Conservation (phyloP, 805 yeast species). For the Cephaloascus fragrans region DNA sequence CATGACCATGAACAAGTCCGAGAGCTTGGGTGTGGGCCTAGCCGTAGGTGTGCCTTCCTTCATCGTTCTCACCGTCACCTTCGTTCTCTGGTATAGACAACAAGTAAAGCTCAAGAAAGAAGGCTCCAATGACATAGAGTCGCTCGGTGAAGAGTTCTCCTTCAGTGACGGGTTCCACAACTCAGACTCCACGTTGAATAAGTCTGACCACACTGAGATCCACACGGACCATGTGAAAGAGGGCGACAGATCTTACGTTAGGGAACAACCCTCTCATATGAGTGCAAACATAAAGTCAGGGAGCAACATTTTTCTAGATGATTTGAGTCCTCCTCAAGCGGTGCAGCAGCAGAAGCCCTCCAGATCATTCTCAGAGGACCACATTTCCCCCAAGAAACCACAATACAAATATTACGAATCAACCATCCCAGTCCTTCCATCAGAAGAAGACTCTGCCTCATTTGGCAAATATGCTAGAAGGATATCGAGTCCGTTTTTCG, state of each 20-base stretch:
- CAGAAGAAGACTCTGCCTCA: background rate
- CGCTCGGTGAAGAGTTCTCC: conserved; percentile 21
- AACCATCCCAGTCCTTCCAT: conserved; percentile 27
- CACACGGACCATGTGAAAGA: too few relatives aligned
- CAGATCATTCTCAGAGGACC: conserved; percentile 3
- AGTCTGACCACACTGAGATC: background rate
- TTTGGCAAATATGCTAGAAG: background rate
- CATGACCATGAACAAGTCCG: conserved; percentile 2
- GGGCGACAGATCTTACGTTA: background rate
- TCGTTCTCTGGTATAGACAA: conserved; percentile 18
- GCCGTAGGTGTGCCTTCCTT: conserved; percentile 30
- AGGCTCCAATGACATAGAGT: conserved; percentile 15
- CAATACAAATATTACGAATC: conserved; percentile 33
- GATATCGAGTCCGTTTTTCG: conserved; percentile 1
- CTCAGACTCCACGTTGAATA: background rate
- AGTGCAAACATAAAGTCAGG: background rate
- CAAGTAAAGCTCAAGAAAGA: conserved; percentile 20
- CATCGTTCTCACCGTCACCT: conserved; percentile 14
- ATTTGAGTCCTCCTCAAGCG: background rate
- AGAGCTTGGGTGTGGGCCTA: conserved; percentile 26
- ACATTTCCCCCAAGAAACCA: too few relatives aligned
- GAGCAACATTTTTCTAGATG: background rate
- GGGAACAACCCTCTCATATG: background rate
- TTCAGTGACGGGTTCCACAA: background rate
- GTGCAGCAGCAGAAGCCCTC: background rate